Evolutionary conservation across 129 eudicot species (phyloP).

Genomic region (Chrysanthemum lavandulifolium): DNA sequence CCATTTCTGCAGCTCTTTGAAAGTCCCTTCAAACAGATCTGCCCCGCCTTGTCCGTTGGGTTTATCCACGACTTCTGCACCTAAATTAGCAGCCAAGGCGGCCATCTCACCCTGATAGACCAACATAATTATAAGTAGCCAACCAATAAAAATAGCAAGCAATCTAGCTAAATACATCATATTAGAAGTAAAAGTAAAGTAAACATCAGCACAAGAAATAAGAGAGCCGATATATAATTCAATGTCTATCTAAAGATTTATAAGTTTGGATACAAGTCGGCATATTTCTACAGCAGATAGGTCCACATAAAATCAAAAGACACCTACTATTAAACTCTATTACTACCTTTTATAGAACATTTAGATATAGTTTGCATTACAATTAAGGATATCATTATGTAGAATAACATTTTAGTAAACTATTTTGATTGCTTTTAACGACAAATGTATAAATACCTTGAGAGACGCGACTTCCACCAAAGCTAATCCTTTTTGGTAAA

Average conservation of each 20-base stretch:
- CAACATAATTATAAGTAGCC: slow-evolving; percentile 13
- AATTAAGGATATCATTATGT: not conserved
- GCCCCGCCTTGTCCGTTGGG: slow-evolving; percentile 31
- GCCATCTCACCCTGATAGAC: slow-evolving; percentile 55
- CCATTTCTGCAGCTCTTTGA: slow-evolving; percentile 90
- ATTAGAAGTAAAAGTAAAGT: not conserved
- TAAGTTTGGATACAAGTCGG: not conserved
- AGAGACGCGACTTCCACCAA: slow-evolving; percentile 62
- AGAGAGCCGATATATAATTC: not conserved
- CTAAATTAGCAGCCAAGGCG: slow-evolving; percentile 38
- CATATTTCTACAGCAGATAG: not conserved
- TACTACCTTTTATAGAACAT: not conserved
- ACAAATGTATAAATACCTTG: slow-evolving; percentile 46
- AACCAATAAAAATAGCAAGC: not conserved
- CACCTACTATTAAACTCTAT: not conserved
- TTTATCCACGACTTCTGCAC: slow-evolving; percentile 39
- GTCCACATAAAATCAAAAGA: too few relatives aligned
- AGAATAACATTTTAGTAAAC: not conserved
- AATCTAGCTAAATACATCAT: slow-evolving; percentile 12
- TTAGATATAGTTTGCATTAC: not conserved
- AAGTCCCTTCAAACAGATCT: slow-evolving; percentile 74
- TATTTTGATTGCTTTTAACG: not conserved
- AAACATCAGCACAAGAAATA: not conserved
- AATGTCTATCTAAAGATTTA: not conserved
- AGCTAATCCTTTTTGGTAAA: slow-evolving; percentile 96